Evolutionary conservation across 768 basidiomycete species (phyloP).

Genomic region (Tubosaeta sp.): DNA sequence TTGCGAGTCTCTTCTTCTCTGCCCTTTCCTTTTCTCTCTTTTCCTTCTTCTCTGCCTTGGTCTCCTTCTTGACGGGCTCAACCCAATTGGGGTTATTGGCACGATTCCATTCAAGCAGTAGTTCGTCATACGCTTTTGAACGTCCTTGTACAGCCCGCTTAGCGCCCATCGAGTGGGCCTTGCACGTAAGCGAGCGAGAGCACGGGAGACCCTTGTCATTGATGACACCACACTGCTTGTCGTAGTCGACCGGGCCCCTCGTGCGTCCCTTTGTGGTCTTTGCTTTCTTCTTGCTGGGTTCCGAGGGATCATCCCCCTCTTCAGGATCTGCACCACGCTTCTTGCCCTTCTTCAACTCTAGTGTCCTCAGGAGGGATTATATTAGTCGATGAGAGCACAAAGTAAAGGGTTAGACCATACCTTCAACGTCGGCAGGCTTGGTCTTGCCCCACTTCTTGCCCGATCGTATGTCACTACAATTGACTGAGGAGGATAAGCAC

Average conservation of each 20-base stretch:
- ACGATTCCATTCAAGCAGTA: conserved; percentile 89
- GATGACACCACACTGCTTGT: conserved; percentile 94
- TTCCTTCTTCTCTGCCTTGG: conserved; percentile 84
- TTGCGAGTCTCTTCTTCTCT: conserved; percentile 73
- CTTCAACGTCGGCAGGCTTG: conserved; percentile 47
- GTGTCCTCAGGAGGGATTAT: conserved; percentile 9
- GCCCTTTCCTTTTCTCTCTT: conserved; percentile 76
- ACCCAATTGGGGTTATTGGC: conserved; percentile 85
- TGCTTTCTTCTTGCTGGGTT: conserved; percentile 75
- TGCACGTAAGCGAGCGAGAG: conserved; percentile 94
- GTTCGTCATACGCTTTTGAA: conserved; percentile 76
- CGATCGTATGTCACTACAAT: conserved; percentile 56
- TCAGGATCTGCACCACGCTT: conserved; percentile 82
- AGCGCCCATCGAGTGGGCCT: conserved; percentile 95
- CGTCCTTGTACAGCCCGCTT: conserved; percentile 91
- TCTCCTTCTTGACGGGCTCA: conserved; percentile 82
- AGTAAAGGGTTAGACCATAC: conserved; percentile 22
- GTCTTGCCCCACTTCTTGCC: conserved; percentile 54
- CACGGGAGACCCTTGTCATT: conserved; percentile 93
- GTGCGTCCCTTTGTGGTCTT: conserved; percentile 75
- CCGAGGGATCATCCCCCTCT: conserved; percentile 56
- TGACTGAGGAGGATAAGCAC: conserved; percentile 37
- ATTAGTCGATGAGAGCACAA: conserved; percentile 4
- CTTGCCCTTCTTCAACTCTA: conserved; percentile 53
- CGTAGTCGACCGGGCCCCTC: conserved; percentile 85